Conservation (phyloP, 1,284 basidiomycete genomes). For the Amylostereum areolatum region DNA sequence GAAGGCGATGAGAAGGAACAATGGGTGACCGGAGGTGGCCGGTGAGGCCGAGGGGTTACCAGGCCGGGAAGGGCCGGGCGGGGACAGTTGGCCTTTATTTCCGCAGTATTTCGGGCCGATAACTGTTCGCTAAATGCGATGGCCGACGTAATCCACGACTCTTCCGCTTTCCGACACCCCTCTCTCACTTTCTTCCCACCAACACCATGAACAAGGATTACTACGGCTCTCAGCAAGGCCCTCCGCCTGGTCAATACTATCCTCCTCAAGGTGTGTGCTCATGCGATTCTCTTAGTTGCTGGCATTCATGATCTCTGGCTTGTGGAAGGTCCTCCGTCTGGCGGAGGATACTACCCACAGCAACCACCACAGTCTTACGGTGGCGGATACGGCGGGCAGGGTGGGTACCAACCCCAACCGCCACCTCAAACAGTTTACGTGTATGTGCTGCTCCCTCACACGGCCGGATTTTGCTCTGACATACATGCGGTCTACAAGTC, state of each 20-base stretch:
- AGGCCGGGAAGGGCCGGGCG: no score
- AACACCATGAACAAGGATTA: conserved; percentile 55
- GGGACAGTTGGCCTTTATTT: no score
- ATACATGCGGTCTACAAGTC: conserved; percentile 27
- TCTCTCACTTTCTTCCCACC: conserved; percentile 14
- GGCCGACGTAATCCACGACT: no score
- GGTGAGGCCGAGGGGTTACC: no score
- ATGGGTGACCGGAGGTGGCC: no score
- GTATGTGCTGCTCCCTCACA: conserved; percentile 34
- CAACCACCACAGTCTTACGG: conserved; percentile 69
- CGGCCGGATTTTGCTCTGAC: not conserved
- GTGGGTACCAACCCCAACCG: conserved; percentile 59
- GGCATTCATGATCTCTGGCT: not conserved
- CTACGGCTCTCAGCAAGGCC: conserved; percentile 48
- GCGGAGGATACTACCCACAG: conserved; percentile 74
- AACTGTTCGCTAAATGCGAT: no score
- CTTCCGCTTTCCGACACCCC: not conserved
- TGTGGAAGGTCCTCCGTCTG: conserved; percentile 45
- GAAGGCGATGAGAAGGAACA: no score
- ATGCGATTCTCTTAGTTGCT: not conserved
- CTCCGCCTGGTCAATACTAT: conserved; percentile 44
- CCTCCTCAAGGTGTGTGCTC: conserved; percentile 53
- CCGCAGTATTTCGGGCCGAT: no score
- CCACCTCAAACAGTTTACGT: conserved; percentile 71
- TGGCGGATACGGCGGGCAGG: conserved; percentile 30